These are phyloP conservation scores for Termitomyces eurrhizus DNA, from an alignment of 768 basidiomycete genomes.

Conservation along the genomic window DNA sequence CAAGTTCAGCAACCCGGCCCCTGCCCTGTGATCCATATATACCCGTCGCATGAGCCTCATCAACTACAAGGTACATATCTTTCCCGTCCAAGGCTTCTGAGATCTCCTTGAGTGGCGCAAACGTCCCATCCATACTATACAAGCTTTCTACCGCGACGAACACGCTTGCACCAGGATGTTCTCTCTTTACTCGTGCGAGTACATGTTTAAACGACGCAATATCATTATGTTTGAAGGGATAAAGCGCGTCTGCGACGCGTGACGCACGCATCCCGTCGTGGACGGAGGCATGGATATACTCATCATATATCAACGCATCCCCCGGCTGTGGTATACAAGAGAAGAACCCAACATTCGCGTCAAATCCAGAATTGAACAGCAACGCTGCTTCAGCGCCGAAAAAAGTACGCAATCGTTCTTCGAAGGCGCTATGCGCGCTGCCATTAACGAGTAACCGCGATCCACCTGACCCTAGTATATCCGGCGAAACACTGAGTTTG, in stretches of 20 bases:
- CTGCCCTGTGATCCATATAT: slow-evolving; percentile 78
- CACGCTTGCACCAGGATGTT: slow-evolving; percentile 42
- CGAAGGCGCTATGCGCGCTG: slow-evolving; percentile 65
- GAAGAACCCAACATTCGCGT: slow-evolving; percentile 89
- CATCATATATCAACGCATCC: slow-evolving; percentile 81
- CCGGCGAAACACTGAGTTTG: slow-evolving; percentile 44
- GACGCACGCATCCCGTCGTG: slow-evolving; percentile 85
- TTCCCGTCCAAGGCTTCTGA: slow-evolving; percentile 56
- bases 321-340: slow-evolving; percentile 70
- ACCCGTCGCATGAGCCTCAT: slow-evolving; percentile 93
- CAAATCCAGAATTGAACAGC: slow-evolving; percentile 91
- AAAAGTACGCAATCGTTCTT: slow-evolving; percentile 60
- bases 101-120: slow-evolving; percentile 70
- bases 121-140: slow-evolving; percentile 96
- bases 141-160: slow-evolving; percentile 88
- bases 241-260: slow-evolving; percentile 36
- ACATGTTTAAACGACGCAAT: slow-evolving; percentile 42
- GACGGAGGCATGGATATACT: slow-evolving; percentile 86
- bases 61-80: slow-evolving; percentile 76
- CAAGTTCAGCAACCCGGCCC: slow-evolving; percentile 69
- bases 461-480: slow-evolving; percentile 81
- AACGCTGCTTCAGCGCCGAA: slow-evolving; percentile 63
- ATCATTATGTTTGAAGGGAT: slow-evolving; percentile 73
- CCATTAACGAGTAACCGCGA: slow-evolving; percentile 83
- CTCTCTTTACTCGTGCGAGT: slow-evolving; percentile 36